Percentiles rank a stretch among this genome's conserved stretches.
phyloP scores from a whole-genome alignment of 345 rosid species.

The Eucalyptus shirleyi region DNA sequence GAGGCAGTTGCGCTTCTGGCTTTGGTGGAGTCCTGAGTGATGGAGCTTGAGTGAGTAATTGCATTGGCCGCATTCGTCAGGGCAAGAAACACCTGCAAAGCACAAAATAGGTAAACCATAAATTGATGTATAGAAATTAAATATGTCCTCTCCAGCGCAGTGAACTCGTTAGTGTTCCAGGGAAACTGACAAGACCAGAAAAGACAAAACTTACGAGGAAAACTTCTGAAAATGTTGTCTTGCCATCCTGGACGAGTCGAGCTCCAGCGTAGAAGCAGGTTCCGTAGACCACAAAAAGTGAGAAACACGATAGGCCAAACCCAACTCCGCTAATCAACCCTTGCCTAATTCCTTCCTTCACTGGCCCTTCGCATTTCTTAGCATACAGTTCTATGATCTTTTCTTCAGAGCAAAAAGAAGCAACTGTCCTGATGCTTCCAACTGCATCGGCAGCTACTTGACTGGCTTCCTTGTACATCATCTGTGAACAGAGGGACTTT shows the following conservation, averaged over 20 bases:
- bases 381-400: slow-evolving; percentile 63
- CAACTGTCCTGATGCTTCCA: slow-evolving; percentile 80
- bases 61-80: slow-evolving; percentile 10
- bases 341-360: slow-evolving; percentile 56
- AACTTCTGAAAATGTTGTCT: slow-evolving; percentile 48
- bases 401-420: slow-evolving; percentile 84
- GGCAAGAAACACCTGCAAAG: slow-evolving; percentile 16
- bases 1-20: slow-evolving; percentile 19
- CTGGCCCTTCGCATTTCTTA: slow-evolving; percentile 72
- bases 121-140: background rate
- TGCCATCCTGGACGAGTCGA: slow-evolving; percentile 37
- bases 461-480: slow-evolving; percentile 85
- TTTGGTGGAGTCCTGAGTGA: slow-evolving; percentile 11
- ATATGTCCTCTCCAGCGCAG: background rate
- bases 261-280: slow-evolving; percentile 75
- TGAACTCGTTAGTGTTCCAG: background rate
- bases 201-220: slow-evolving; percentile 28
- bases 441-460: slow-evolving; percentile 88
- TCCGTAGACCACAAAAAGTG: slow-evolving; percentile 43
- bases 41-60: slow-evolving; percentile 16
- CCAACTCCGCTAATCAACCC: slow-evolving; percentile 65
- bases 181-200: background rate
- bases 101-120: background rate
- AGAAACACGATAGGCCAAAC: slow-evolving; percentile 53
- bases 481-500: slow-evolving; percentile 19